Base-by-base conservation (phyloP, 2,329 filamentous ascomycete genomes). In the Periconia sp. region DNA sequence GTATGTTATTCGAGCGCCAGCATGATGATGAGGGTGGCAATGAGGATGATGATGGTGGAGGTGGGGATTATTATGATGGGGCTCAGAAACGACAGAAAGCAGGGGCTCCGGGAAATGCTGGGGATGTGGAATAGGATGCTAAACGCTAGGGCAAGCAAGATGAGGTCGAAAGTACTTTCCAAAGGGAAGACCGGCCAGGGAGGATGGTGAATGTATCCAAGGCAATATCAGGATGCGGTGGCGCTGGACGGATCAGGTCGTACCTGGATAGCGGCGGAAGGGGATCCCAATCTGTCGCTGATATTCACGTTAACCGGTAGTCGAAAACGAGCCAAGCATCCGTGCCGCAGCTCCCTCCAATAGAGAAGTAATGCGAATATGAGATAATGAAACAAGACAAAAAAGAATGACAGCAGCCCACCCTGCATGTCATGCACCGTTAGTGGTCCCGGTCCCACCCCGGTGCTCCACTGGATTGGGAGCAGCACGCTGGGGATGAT, bases 391-490 rank as follows among this genome's bases (percentile, higher is more conserved):
- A 62, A 71, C 40, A 65, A 47, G 69, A 49, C 67, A 67, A 42
- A 68, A 68, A 27, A 47, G 31, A 65, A 69, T 67, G 70, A 74
- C 71, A 65, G 67, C 58, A 63, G 71, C 70, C 69, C 71, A 74
- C 69, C 71, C 71, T 69, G 62, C 70, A 31, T 31, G 43, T 45
- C 69, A 62, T 66, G 71, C 72, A 66, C 66, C 56, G 27, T 62
- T 66, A 68, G 55, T 72, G 71, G 64, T 56, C 11, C 33, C 33
- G 51, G 23, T 27, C 23, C 68, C 65, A 27, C 30, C 61, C 62
- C 17, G 68, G 30, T 30, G 43, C 6, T 45, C 43, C 5, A 45
- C 27, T 17, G 10, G 63, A 54, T 64, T 57, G 42, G 63, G 56
- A 5, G 62, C 59, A 10, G 62, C 53, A 46, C 66, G 70, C 13